These are phyloP conservation scores for Coemansia sp. DNA, from an alignment of 192 early-diverging fungal genomes.

Conservation along the genomic window DNA sequence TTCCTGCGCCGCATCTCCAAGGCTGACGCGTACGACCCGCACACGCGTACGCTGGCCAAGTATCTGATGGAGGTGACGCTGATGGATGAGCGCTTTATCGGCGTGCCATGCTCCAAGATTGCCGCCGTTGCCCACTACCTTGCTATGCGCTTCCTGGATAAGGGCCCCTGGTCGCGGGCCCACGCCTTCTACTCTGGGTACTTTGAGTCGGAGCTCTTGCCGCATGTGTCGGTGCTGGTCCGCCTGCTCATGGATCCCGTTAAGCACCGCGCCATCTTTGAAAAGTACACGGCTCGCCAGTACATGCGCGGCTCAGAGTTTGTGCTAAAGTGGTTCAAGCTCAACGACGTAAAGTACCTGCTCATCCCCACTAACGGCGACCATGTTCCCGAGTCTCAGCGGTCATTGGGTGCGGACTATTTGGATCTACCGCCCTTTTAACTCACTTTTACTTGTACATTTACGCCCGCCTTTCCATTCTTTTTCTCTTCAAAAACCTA, in stretches of 20 bases:
- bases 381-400: neutral
- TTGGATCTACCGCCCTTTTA: neutral
- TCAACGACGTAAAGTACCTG: slow-evolving; percentile 63
- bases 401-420: neutral
- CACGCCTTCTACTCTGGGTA: slow-evolving; percentile 81
- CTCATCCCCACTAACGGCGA: slow-evolving; percentile 3
- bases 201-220: slow-evolving; percentile 65
- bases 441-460: neutral
- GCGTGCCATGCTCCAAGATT: slow-evolving; percentile 65
- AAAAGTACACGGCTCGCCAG: slow-evolving; percentile 82
- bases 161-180: slow-evolving; percentile 75
- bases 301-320: slow-evolving; percentile 82
- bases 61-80: slow-evolving; percentile 95
- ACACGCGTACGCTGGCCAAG: slow-evolving; percentile 90
- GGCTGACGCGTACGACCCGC: slow-evolving; percentile 85
- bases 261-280: slow-evolving; percentile 71
- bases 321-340: slow-evolving; percentile 75
- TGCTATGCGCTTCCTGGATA: slow-evolving; percentile 75
- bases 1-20: slow-evolving; percentile 89
- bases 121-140: slow-evolving; percentile 82
- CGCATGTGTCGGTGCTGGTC: slow-evolving; percentile 67
- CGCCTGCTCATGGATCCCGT: slow-evolving; percentile 60
- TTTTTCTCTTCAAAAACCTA: neutral
- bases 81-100: slow-evolving; percentile 82
- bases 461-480: neutral